Evolutionary conservation across 768 basidiomycete species (phyloP).

Genomic region (Pleurotus djamor): DNA sequence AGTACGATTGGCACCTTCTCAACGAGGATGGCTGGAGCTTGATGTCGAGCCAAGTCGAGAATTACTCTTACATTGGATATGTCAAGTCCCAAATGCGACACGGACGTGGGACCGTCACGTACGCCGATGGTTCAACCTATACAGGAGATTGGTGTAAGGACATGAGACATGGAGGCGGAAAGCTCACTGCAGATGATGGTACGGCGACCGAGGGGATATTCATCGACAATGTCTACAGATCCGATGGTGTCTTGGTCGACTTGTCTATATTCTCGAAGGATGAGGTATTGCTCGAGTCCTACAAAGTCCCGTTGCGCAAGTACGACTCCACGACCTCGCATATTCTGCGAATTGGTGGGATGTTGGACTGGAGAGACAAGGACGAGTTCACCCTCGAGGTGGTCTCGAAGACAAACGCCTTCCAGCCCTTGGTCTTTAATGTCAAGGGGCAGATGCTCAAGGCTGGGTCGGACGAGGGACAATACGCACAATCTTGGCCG

Average conservation of each 20-base stretch:
- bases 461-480: background rate
- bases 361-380: background rate
- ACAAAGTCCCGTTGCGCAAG: background rate
- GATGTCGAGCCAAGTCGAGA: slow-evolving; percentile 8
- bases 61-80: slow-evolving; percentile 10
- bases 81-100: slow-evolving; percentile 9
- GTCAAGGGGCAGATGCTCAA: background rate
- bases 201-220: background rate
- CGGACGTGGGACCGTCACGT: slow-evolving; percentile 11
- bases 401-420: background rate
- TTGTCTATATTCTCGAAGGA: background rate
- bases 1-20: slow-evolving; percentile 11
- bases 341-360: background rate
- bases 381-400: background rate
- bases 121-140: slow-evolving; percentile 10
- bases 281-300: background rate
- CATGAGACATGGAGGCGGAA: slow-evolving; percentile 8
- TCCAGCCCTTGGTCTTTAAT: background rate
- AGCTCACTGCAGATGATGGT: background rate
- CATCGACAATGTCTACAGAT: background rate
- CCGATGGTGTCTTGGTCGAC: background rate
- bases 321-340: background rate
- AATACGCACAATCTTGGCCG: background rate
- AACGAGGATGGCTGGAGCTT: slow-evolving; percentile 12
- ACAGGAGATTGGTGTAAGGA: slow-evolving; percentile 12